Conservation (phyloP, 1,284 basidiomycete genomes). For the Malassezia japonica region DNA sequence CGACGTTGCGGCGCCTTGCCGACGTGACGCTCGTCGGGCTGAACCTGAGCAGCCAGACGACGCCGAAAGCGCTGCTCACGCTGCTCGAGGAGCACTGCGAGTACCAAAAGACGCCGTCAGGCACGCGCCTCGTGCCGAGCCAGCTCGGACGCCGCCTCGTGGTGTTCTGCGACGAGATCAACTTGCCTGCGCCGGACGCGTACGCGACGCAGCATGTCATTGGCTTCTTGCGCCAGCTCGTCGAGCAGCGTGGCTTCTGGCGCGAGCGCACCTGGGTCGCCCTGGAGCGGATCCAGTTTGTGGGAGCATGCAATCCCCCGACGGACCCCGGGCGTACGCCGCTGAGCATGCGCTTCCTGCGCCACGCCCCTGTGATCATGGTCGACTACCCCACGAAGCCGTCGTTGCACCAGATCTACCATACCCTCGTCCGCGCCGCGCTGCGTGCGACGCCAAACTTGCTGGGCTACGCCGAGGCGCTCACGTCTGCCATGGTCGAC, state of each 20-base stretch:
- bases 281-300: constrained; percentile 95
- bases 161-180: constrained; percentile 99
- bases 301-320: constrained; percentile 97
- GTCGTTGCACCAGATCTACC: constrained; percentile 96
- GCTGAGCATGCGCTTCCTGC: constrained; percentile 87
- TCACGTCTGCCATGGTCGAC: constrained; percentile 94
- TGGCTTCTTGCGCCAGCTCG: constrained; percentile 92
- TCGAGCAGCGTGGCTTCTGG: constrained; percentile 93
- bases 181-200: constrained; percentile 89
- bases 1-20: constrained; percentile 88
- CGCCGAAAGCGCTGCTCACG: constrained; percentile 92
- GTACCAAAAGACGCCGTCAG: constrained; percentile 94
- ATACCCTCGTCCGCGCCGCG: constrained; percentile 92
- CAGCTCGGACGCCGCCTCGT: constrained; percentile 98
- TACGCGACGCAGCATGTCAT: constrained; percentile 98
- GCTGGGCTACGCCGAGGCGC: constrained; percentile 80
- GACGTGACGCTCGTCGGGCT: constrained; percentile 98
- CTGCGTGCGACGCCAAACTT: constrained; percentile 92
- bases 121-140: constrained; percentile 79
- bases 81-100: constrained; percentile 99
- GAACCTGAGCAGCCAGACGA: constrained; percentile 98
- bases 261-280: constrained; percentile 96
- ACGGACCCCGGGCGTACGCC: constrained; percentile 99
- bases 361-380: constrained; percentile 98
- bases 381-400: constrained; percentile 97